Evolutionary conservation across 2,329 filamentous ascomycete species (phyloP).

Genomic region (Epichloe gansuensis): DNA sequence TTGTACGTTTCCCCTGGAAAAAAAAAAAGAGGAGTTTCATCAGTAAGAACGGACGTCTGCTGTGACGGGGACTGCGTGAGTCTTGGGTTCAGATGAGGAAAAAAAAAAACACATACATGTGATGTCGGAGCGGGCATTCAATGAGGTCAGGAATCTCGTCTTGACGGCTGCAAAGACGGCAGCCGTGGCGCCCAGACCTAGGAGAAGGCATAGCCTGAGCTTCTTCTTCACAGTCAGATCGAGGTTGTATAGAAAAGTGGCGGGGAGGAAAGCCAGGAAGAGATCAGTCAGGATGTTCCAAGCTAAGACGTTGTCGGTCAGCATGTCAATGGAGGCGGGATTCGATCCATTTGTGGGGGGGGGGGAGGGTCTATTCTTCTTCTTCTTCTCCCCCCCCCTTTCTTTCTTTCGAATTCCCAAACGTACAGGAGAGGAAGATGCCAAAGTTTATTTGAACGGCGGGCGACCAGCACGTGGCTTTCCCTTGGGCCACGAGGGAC

Average conservation of each 20-base stretch:
- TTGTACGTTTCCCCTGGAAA: neutral
- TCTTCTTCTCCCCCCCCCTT: no score
- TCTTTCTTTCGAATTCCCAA: no score
- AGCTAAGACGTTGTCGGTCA: neutral
- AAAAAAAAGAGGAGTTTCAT: no score
- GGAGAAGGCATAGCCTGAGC: neutral
- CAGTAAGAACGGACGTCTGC: no score
- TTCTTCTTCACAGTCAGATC: conserved; percentile 1
- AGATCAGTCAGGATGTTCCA: conserved; percentile 5
- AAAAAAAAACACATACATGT: neutral
- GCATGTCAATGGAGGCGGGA: no score
- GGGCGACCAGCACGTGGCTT: neutral
- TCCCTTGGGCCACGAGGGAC: neutral
- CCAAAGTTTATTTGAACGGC: neutral
- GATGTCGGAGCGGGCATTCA: neutral
- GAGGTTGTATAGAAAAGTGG: conserved; percentile 4
- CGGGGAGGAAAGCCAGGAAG: conserved; percentile 2
- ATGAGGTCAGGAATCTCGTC: neutral
- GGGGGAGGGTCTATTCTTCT: no score
- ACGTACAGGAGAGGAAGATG: conserved; percentile 4
- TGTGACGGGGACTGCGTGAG: no score
- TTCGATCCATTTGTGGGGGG: no score
- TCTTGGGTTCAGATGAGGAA: no score
- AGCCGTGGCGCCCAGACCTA: neutral
- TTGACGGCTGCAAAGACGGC: conserved; percentile 4